Percentiles rank a stretch among this genome's conserved stretches.
Conservation (phyloP, 345 rosid species). For the Ceriops zippeliana region DNA sequence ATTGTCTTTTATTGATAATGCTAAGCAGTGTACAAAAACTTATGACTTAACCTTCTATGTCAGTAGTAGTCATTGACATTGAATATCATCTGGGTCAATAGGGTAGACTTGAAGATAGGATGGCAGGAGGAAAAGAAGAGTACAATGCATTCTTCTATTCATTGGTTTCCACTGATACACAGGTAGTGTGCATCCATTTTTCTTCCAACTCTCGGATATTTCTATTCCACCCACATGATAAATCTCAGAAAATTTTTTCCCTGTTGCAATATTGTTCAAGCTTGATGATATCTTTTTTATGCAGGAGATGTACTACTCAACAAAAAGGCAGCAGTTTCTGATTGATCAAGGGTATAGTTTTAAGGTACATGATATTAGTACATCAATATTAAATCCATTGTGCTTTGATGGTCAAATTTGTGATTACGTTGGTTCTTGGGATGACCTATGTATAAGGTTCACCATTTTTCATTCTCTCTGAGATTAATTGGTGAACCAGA, state of each 20-base stretch:
- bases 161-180: slow-evolving; percentile 93
- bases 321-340: slow-evolving; percentile 89
- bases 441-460: not conserved
- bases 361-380: slow-evolving; percentile 41
- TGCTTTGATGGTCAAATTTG: not conserved
- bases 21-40: not conserved
- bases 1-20: not conserved
- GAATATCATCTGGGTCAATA: slow-evolving; percentile 21
- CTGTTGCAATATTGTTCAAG: not conserved
- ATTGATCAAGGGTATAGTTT: slow-evolving; percentile 97
- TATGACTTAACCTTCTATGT: not conserved
- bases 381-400: not conserved
- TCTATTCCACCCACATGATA: not conserved
- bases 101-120: slow-evolving; percentile 95
- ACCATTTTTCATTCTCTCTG: no score
- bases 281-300: slow-evolving; percentile 1
- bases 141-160: slow-evolving; percentile 97
- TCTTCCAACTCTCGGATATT: not conserved
- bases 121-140: slow-evolving; percentile 99
- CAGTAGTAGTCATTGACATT: not conserved
- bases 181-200: slow-evolving; percentile 37
- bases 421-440: not conserved
- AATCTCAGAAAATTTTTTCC: not conserved
- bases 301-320: slow-evolving; percentile 93
- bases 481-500: no score